These are phyloP conservation scores for Malbranchea cinnamomea DNA, from an alignment of 2,329 filamentous ascomycete genomes.

Conservation along the genomic window DNA sequence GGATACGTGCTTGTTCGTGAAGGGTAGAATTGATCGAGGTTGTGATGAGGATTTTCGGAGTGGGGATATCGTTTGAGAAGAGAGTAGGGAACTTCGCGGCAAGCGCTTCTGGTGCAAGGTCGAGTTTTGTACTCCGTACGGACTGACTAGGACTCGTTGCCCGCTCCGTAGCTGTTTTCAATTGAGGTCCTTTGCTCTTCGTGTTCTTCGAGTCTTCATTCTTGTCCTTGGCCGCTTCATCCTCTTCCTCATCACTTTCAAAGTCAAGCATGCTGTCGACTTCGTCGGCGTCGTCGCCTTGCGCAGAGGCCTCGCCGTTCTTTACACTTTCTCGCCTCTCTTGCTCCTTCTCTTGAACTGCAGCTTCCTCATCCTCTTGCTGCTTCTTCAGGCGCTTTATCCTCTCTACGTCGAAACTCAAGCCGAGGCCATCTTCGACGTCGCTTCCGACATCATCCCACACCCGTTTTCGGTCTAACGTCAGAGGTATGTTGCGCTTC, in stretches of 20 bases:
- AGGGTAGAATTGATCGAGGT: conserved; percentile 80
- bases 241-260: conserved; percentile 36
- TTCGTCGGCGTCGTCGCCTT: conserved; percentile 41
- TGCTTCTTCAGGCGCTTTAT: conserved; percentile 33
- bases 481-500: conserved; percentile 62
- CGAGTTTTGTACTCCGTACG: conserved; percentile 43
- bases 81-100: conserved; percentile 46
- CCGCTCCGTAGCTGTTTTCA: conserved; percentile 30
- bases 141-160: conserved; percentile 41
- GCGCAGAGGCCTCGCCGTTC: conserved; percentile 29
- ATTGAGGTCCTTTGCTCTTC: conserved; percentile 20
- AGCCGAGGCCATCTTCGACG: conserved; percentile 30
- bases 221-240: conserved; percentile 34
- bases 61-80: conserved; percentile 37
- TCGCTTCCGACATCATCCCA: conserved; percentile 63
- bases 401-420: conserved; percentile 34
- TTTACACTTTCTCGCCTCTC: conserved; percentile 28
- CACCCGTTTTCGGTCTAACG: conserved; percentile 73
- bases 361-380: conserved; percentile 29
- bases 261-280: conserved; percentile 61
- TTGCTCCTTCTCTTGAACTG: conserved; percentile 11
- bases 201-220: conserved; percentile 26
- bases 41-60: conserved; percentile 80
- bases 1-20: conserved; percentile 64
- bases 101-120: conserved; percentile 45